Percentiles rank a stretch among this genome's conserved stretches.
Evolutionary conservation across 83 land plant species (phyloP).

Genomic region (Diphasiastrum complanatum): DNA sequence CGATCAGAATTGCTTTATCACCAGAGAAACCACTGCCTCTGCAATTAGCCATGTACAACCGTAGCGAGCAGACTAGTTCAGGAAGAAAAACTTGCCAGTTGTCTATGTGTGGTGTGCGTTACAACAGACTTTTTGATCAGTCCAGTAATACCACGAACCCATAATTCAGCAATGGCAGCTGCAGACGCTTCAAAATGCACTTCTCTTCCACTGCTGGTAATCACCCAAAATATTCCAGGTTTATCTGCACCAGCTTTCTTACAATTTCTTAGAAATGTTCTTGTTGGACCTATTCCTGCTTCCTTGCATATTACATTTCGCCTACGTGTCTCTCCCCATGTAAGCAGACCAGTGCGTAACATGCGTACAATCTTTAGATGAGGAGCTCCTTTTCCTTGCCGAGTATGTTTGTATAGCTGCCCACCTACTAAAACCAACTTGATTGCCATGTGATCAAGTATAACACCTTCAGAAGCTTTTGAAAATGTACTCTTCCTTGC

Average conservation of each 20-base stretch:
- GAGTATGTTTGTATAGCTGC: slow-evolving; percentile 57
- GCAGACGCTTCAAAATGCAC: slow-evolving; percentile 67
- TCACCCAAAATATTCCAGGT: slow-evolving; percentile 51
- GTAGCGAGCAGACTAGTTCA: too few relatives aligned
- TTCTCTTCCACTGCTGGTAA: slow-evolving; percentile 53
- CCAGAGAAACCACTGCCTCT: too few relatives aligned
- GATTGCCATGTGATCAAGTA: slow-evolving; percentile 56
- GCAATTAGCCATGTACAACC: too few relatives aligned
- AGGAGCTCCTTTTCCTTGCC: slow-evolving; percentile 64
- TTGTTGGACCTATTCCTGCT: slow-evolving; percentile 52
- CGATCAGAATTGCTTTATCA: too few relatives aligned
- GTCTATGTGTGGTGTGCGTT: too few relatives aligned
- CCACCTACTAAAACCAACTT: slow-evolving; percentile 53
- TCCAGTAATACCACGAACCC: slow-evolving; percentile 82
- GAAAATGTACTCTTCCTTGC: slow-evolving; percentile 35
- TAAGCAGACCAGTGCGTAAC: slow-evolving; percentile 47
- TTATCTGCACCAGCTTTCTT: slow-evolving; percentile 48
- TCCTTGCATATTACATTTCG: slow-evolving; percentile 62
- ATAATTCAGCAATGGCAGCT: slow-evolving; percentile 48
- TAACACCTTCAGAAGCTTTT: slow-evolving; percentile 45
- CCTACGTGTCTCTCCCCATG: slow-evolving; percentile 61
- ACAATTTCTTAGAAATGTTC: slow-evolving; percentile 42
- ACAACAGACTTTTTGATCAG: too few relatives aligned
- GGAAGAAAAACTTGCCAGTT: too few relatives aligned
- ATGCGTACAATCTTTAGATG: slow-evolving; percentile 56